Conservation (phyloP, 306 rosid species). For the Herpetospermum pedunculosum region DNA sequence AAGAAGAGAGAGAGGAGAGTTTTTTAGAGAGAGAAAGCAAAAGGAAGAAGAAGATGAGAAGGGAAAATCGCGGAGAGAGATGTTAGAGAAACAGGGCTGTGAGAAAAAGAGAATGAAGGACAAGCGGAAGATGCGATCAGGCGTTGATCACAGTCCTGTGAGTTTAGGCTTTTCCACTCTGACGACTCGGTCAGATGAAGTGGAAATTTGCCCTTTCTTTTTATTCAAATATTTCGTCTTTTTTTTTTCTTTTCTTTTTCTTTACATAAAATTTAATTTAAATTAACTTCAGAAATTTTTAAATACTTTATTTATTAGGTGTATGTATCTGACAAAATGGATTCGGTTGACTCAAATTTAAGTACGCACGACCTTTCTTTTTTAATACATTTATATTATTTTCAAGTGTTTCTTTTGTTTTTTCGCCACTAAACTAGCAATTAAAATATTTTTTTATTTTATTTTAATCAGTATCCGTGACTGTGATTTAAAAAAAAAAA, state of each 20-base stretch:
- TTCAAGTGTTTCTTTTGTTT: neutral
- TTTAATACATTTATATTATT: neutral
- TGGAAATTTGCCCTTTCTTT: neutral
- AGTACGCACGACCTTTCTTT: neutral
- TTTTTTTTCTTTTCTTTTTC: no score
- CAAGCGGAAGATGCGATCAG: neutral
- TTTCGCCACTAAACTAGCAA: neutral
- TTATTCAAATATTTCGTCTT: no score
- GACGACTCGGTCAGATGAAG: neutral
- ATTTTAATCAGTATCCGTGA: no score
- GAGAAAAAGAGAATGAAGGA: constrained; percentile 11
- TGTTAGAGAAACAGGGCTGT: constrained; percentile 16
- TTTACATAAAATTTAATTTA: no score
- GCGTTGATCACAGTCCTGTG: neutral
- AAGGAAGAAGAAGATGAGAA: neutral
- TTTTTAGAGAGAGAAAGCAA: constrained; percentile 8
- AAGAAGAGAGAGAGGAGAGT: neutral
- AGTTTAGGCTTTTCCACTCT: constrained; percentile 3
- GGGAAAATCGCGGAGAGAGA: neutral
- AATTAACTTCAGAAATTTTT: neutral
- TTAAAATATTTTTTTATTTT: no score
- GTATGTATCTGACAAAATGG: neutral
- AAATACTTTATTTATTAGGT: neutral
- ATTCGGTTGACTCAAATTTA: neutral
- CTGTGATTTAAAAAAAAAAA: no score